Percentiles rank a stretch among this genome's conserved stretches.
Conservation (phyloP, 768 basidiomycete species). For the Rhodotorula sphaerocarpa region DNA sequence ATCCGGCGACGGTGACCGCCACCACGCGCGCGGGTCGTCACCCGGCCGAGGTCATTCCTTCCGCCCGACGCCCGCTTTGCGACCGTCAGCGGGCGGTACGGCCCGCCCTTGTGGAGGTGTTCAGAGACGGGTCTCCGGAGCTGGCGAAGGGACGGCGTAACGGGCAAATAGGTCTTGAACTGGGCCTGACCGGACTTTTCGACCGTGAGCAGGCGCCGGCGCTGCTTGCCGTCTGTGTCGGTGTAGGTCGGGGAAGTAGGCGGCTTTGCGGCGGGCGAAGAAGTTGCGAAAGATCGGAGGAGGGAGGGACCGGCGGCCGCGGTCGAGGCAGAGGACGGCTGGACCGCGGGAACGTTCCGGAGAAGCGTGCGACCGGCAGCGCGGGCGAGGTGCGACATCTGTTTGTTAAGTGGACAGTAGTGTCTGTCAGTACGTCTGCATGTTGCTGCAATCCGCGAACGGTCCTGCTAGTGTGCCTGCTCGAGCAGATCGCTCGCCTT, state of each 20-base stretch:
- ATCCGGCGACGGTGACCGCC: conserved; percentile 85
- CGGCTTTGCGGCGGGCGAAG: neutral
- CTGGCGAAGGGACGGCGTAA: conserved; percentile 78
- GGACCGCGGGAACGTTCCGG: too few relatives aligned
- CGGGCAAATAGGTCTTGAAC: conserved; percentile 84
- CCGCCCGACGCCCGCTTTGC: conserved; percentile 79
- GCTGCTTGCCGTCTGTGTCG: conserved; percentile 2
- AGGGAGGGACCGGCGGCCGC: conserved; percentile 3
- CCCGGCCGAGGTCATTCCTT: conserved; percentile 68
- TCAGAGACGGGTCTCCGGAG: conserved; percentile 69
- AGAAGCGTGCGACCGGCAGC: neutral
- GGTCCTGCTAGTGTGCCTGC: too few relatives aligned
- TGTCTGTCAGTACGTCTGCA: too few relatives aligned
- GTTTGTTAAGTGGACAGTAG: too few relatives aligned
- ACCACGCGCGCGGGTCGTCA: conserved; percentile 79
- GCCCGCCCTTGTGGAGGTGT: conserved; percentile 78
- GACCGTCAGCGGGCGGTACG: conserved; percentile 70
- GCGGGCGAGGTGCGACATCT: neutral
- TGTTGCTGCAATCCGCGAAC: too few relatives aligned
- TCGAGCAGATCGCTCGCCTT: too few relatives aligned
- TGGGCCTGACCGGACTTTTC: conserved; percentile 40
- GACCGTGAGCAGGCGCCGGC: conserved; percentile 24
- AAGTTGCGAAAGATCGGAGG: conserved; percentile 5
- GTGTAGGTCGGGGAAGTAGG: conserved; percentile 1
- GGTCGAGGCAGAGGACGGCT: neutral